phyloP scores from a whole-genome alignment of 169 alveolate species.

The Plasmodium gaboni region DNA sequence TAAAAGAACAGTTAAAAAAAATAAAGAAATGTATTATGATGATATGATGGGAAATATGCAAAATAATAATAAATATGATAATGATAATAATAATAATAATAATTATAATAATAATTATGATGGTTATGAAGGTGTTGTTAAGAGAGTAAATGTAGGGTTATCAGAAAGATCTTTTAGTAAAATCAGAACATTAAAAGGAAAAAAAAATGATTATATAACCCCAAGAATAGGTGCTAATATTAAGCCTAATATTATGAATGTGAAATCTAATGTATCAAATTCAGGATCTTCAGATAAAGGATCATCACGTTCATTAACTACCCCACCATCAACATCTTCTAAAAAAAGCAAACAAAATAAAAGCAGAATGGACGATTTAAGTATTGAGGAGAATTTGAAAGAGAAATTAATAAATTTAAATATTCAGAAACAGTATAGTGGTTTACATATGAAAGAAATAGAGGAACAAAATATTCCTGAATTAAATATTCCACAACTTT shows the following conservation, averaged over 20 bases:
- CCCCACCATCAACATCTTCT: slow-evolving; percentile 6
- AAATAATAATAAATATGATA: neutral
- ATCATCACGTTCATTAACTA: slow-evolving; percentile 9
- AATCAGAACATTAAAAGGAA: slow-evolving; percentile 44
- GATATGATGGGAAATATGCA: neutral
- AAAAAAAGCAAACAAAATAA: slow-evolving; percentile 33
- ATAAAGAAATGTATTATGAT: slow-evolving; percentile 9
- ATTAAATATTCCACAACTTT: slow-evolving; percentile 1
- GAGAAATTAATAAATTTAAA: slow-evolving; percentile 11
- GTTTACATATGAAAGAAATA: neutral
- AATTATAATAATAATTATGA: neutral
- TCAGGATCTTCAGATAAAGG: slow-evolving; percentile 14
- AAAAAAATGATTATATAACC: slow-evolving; percentile 40
- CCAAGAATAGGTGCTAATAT: slow-evolving; percentile 54
- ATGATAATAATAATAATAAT: neutral
- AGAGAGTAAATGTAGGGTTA: slow-evolving; percentile 6
- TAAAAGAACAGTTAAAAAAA: slow-evolving; percentile 32
- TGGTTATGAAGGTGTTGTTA: neutral
- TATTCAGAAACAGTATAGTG: neutral
- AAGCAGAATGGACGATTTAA: slow-evolving; percentile 13
- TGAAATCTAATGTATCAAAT: slow-evolving; percentile 2
- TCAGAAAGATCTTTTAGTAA: slow-evolving; percentile 8
- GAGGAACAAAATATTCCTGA: neutral
- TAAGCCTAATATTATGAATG: slow-evolving; percentile 3
- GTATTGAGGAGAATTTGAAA: slow-evolving; percentile 14